Base-by-base conservation (phyloP, 1,139 yeast species). In the Debaryomyces psychrophilus region DNA sequence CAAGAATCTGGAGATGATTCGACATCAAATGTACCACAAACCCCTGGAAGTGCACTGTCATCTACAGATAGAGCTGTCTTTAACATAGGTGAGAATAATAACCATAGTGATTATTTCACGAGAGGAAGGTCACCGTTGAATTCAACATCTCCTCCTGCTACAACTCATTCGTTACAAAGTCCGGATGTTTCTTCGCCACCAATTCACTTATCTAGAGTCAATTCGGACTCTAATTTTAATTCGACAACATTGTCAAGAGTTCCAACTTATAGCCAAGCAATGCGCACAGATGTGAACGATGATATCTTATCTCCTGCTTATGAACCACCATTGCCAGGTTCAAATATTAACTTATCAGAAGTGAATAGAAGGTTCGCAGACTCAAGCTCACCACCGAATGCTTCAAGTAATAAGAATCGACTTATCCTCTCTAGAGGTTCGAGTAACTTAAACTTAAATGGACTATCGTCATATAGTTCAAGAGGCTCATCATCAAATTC, bases 231-330 rank as follows among this genome's bases (percentile, higher is more conserved):
- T 27, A 45, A 52, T 40, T 42, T 51, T 52, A 58, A 49, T 40
- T 55, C 49, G 37, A 59, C 54, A 12, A 55, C 39, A 36, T 61
- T 90, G 53, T 82, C 85, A 12, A 69, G 81, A 47, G 96, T 90
- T 3, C 98, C 98, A 0, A 82, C 96, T 0, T 92, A 92, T 64
- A 77, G 78, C 8, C 85, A 89, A 38, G 97, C 98, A 0, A 68
- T 85, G 61, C 76, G 74, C 54, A 64, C 79, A 2, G 79, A 71
- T 28, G 64, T 67, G 3, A 64, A 69, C 7, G 79, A 69, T 4
- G 80, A 72, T 35, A 80, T 77, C 36, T 65, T 83, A 33, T 77
- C 92, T 1, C 93, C 95, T 0, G 76, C 78, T 1, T 86, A 86
- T 60, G 77, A 71, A 48, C 82, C 82, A 3, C 80, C 83, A 1